Base-by-base conservation (phyloP, 208 protist species). In the Angomonas ambiguus region DNA sequence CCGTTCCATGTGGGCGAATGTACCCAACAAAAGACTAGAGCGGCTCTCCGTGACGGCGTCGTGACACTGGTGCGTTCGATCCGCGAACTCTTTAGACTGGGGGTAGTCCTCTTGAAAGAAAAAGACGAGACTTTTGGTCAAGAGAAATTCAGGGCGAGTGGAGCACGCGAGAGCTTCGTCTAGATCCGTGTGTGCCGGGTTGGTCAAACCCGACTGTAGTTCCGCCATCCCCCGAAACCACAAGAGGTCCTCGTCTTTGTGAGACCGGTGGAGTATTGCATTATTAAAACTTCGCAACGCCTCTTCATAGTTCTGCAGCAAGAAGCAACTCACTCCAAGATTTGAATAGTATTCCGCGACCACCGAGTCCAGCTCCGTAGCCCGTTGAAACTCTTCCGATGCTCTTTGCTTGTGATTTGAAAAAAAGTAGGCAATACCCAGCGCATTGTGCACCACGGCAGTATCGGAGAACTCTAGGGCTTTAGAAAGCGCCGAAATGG, bases 391-490 rank as follows among this genome's bases (percentile, higher is more conserved):
- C 49, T 85, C 57, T n/a, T 77, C 65, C 10, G 69, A 67, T 2
- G 85, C 75, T 2, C 41, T n/a, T 25, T 74, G 67, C 33, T 82
- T 83, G 25, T 83, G 74, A 20, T 77, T 73, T 16, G 78, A 73
- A 38, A 82, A 77, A 78, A 94, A 97, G 42, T 79, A 67, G 2
- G 82, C 63, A 24, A 96, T 74, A 8, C 93, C 93, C 22, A 96
- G 75, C 45, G 87, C 63, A 74, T 93, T 89, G 51, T 87, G 79
- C 51, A 92, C 41, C 33, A 55, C 31, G 1, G 79, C 76, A 0
- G 67, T 88, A 33, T 93, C 79, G 35, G 91, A 79, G 8, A 82
- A 55, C 42, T 96, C 88, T 30, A 85, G 38, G 13, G 80, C 75
- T 41, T 78, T 85, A n/a, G 53, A 51, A 6, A 92, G 62, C 10